Percentiles rank a stretch among this genome's conserved stretches.
phyloP scores from a whole-genome alignment of 2,329 filamentous ascomycete species.

The Dactylellina drechsleri region DNA sequence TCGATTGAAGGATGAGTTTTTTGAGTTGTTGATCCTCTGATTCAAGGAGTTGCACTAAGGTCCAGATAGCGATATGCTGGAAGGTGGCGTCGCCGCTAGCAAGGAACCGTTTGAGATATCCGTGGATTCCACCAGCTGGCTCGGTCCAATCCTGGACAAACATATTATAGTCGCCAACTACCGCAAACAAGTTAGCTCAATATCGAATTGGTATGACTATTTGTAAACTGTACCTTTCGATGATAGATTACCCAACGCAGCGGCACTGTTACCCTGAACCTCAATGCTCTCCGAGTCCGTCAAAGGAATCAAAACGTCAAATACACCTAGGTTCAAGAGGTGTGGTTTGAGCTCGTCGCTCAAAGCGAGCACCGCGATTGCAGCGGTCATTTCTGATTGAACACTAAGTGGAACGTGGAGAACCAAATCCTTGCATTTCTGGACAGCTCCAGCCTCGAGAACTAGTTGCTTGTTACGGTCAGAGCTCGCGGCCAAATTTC shows the following conservation, averaged over 20 bases:
- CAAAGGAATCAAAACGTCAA: slow-evolving; percentile 93
- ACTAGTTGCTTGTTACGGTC: slow-evolving; percentile 99
- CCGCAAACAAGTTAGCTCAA: slow-evolving; percentile 54
- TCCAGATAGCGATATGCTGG: slow-evolving; percentile 99
- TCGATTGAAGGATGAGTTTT: slow-evolving; percentile 84
- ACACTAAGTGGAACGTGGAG: slow-evolving; percentile 92
- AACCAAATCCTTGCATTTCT: slow-evolving; percentile 98
- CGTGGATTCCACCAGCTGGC: slow-evolving; percentile 92
- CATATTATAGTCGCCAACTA: slow-evolving; percentile 95
- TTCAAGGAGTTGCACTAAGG: slow-evolving; percentile 90
- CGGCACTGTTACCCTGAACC: slow-evolving; percentile 97
- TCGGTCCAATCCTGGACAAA: slow-evolving; percentile 95
- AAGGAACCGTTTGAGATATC: slow-evolving; percentile 91
- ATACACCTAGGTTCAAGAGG: slow-evolving; percentile 88
- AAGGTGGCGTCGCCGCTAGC: slow-evolving; percentile 95
- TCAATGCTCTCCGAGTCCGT: slow-evolving; percentile 97
- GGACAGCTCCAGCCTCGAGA: slow-evolving; percentile 91
- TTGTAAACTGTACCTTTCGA: slow-evolving; percentile 79
- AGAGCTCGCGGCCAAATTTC: slow-evolving; percentile 94
- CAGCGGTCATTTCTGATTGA: slow-evolving; percentile 99
- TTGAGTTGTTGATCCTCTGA: slow-evolving; percentile 93
- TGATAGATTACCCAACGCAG: slow-evolving; percentile 91
- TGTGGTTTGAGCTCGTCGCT: slow-evolving; percentile 96
- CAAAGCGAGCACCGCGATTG: slow-evolving; percentile 92
- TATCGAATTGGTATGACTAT: background rate